Base-by-base conservation (phyloP, 2,329 filamentous ascomycete species). In the Celoporthe dispersa region DNA sequence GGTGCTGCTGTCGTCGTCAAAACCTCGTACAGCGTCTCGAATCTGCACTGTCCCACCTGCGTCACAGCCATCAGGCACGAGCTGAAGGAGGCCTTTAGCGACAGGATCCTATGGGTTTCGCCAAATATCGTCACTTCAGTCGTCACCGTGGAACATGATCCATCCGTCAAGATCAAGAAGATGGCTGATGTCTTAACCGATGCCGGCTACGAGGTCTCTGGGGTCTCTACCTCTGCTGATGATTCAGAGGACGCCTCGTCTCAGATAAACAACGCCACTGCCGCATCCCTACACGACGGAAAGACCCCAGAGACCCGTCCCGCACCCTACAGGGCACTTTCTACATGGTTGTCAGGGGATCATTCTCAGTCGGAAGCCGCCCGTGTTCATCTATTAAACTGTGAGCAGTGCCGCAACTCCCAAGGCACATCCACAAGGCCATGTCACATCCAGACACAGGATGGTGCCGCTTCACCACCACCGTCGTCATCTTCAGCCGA, bases 41-140 rank as follows among this genome's bases (percentile, higher is more conserved):
- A 94, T 78, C 84, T 94, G n/a, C 92, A 94, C 80, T 94, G 92
- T 81, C 89, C 91, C 19, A 92, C 91, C 71, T 94, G 92, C 78
- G 88, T 93, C 64, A 86, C 87, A 48, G 84, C 86, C 74, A 93
- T 94, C 76, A 84, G 88, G 75, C 81, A 85, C 67, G 84, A 86
- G 70, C 80, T 94, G 70, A 82, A 78, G 70, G 84, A 82, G 60
- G 78, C 79, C 28, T 87, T 81, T 74, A 76, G 74, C 67, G 79
- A 76, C 80, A 86, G 77, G 76, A 81, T 83, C 81, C 83, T 76
- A 68, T 89, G 87, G 81, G 86, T 93, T 39, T 91, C 90, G 72
- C 87, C 90, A 71, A 93, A 92, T 73, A 87, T 93, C 71, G 86
- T 93, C 75, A 91, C 90, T 53, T 92, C 91, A 64, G 88, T 88